Evolutionary conservation across 306 rosid species (phyloP).

Genomic region (Ziziphus jujuba): DNA sequence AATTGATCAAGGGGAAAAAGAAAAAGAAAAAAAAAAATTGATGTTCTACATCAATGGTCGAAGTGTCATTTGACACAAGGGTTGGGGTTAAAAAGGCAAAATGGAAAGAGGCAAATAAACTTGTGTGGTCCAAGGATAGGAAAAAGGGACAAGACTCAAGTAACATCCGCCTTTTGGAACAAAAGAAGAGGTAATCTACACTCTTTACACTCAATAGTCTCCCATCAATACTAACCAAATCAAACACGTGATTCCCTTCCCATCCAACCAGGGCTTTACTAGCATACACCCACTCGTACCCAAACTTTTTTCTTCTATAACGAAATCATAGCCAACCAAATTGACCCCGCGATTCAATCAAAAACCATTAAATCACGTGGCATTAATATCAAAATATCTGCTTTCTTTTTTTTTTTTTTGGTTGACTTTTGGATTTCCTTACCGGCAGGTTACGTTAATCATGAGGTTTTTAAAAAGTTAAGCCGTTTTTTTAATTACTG

Average conservation of each 20-base stretch:
- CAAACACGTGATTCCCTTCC: conserved; percentile 12
- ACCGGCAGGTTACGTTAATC: no score
- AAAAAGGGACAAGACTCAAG: background rate
- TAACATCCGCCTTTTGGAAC: background rate
- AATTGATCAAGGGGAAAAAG: no score
- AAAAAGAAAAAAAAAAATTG: no score
- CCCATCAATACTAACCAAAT: background rate
- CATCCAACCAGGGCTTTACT: background rate
- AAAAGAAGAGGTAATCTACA: conserved; percentile 13
- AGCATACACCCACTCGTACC: background rate
- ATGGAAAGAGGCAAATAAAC: background rate
- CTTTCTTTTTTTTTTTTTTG: no score
- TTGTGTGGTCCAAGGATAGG: conserved; percentile 13
- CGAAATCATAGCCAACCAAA: no score
- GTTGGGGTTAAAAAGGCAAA: background rate
- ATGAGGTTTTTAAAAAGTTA: no score
- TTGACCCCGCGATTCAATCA: no score
- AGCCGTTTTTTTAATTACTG: no score
- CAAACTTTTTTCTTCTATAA: background rate
- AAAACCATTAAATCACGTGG: no score
- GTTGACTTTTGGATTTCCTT: no score
- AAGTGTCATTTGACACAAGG: background rate
- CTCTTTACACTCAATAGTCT: no score
- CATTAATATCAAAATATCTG: no score
- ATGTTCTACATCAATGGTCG: background rate